Conservation (phyloP, 2,329 filamentous ascomycete species). For the Phaeosphaeria sp. region DNA sequence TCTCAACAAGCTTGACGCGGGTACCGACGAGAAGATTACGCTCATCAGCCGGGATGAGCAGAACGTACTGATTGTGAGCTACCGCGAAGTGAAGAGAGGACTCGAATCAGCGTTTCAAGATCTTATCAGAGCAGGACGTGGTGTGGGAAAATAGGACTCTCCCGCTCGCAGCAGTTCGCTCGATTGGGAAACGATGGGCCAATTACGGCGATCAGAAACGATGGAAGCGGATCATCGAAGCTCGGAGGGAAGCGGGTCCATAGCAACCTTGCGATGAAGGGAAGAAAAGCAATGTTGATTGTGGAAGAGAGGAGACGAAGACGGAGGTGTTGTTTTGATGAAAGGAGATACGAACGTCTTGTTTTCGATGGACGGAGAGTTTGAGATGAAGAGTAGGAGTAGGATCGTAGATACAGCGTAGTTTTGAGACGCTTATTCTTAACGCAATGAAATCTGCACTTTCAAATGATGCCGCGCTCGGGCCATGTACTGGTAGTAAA, state of each 20-base stretch:
- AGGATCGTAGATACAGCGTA: background rate
- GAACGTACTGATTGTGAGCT: constrained; percentile 85
- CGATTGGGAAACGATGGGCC: background rate
- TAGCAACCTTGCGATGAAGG: background rate
- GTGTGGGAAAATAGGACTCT: constrained; percentile 35
- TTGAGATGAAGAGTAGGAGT: background rate
- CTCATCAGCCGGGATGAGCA: constrained; percentile 90
- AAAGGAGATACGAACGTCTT: background rate
- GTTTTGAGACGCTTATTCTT: constrained; percentile 1
- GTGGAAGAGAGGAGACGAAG: background rate
- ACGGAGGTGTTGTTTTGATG: background rate
- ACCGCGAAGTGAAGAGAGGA: constrained; percentile 80
- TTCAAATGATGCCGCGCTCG: background rate
- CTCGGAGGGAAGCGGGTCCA: background rate
- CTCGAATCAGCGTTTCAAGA: constrained; percentile 68
- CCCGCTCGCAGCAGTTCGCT: constrained; percentile 11
- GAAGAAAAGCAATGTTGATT: background rate
- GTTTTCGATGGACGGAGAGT: background rate
- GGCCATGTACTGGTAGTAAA: background rate
- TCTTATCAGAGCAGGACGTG: constrained; percentile 48
- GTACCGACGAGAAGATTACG: constrained; percentile 82
- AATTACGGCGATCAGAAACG: background rate
- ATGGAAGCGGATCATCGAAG: background rate
- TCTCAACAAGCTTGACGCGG: constrained; percentile 91
- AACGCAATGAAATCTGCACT: background rate